These are phyloP conservation scores for Aspergillus sp. DNA, from an alignment of 2,329 filamentous ascomycete genomes.

Conservation along the genomic window DNA sequence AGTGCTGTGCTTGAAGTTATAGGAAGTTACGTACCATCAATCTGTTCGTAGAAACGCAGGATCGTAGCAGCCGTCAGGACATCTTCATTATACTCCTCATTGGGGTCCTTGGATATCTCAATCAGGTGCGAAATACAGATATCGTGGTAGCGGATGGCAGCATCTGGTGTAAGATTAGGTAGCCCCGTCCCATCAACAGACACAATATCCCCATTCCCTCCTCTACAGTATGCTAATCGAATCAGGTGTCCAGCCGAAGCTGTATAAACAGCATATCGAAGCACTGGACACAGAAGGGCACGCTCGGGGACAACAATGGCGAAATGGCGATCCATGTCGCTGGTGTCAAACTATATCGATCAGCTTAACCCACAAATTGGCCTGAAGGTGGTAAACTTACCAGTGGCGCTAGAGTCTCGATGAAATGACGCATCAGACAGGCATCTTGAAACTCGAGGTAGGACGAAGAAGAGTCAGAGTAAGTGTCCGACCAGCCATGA, in stretches of 20 bases:
- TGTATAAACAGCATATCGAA: constrained; percentile 7
- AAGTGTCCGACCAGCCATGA: constrained; percentile 1
- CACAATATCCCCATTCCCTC: neutral
- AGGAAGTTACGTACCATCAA: constrained; percentile 48
- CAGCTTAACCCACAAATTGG: neutral
- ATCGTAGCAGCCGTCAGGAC: constrained; percentile 58
- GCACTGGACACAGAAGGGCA: constrained; percentile 5
- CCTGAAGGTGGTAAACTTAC: neutral
- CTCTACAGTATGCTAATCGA: neutral
- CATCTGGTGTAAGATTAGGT: neutral
- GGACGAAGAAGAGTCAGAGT: neutral
- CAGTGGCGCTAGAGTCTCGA: constrained; percentile 2
- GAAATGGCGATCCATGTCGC: constrained; percentile 10
- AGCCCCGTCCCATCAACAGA: neutral
- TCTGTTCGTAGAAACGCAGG: constrained; percentile 58
- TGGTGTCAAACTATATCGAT: constrained; percentile 4
- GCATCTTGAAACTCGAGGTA: constrained; percentile 7
- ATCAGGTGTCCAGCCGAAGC: constrained; percentile 8
- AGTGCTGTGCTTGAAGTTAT: constrained; percentile 45
- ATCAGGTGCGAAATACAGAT: constrained; percentile 20
- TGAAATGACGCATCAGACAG: constrained; percentile 8
- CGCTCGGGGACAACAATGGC: constrained; percentile 4
- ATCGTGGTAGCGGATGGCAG: constrained; percentile 8
- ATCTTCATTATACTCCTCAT: constrained; percentile 50
- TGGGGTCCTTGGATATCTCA: constrained; percentile 31